Evolutionary conservation across 495 filamentous ascomycete genomes (phyloP), one percentile per base, ranked within the genome.

Genomic region (Hypoxylon subgilvum): DNA sequence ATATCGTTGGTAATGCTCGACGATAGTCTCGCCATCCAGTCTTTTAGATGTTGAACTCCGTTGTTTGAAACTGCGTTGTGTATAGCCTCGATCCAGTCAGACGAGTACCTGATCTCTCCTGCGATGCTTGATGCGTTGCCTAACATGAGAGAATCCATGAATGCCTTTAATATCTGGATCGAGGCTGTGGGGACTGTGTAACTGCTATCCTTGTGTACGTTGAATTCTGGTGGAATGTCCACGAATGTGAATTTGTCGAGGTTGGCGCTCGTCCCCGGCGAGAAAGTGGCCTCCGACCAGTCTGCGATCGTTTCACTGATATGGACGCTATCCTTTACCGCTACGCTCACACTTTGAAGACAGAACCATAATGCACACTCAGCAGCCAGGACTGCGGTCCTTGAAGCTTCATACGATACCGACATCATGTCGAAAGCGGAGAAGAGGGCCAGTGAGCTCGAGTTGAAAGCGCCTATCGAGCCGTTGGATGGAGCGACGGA

Each of bases 291-390:
- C 16, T 63, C 65, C 4, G 70, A 69, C 72, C 69, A 70, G 46
- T 68, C 66, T 13, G 22, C 63, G 6, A 60, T 44, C 6, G 62
- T 32, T 0, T 35, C 58, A 42, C 65, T 60, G 36, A 53, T 65
- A 32, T 67, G 63, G 3, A 52, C 35, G n/a, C 72, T 67, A 10
- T 68, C 62, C 17, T 32, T 50, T 4, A 71, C 56, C 0, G 52
- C 50, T 43, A 74, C 56, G 13, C 65, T 64, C 40, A 61, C 60
- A 34, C 53, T 63, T 50, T 68, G 58, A 9, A 74, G 58, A 34
- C 73, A 75, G 42, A 75, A 74, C 72, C 72, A 75, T 12, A 75
- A 32, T 0, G 63, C 69, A 28, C 73, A 75, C 39, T 71, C 61
- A 9, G 61, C 41, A 2, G 62, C 61, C 13, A 58, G 41, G 4